Evolutionary conservation across 208 protist genomes (phyloP), one percentile per base, ranked within the genome.

Genomic region (Wallacemonas collosoma): DNA sequence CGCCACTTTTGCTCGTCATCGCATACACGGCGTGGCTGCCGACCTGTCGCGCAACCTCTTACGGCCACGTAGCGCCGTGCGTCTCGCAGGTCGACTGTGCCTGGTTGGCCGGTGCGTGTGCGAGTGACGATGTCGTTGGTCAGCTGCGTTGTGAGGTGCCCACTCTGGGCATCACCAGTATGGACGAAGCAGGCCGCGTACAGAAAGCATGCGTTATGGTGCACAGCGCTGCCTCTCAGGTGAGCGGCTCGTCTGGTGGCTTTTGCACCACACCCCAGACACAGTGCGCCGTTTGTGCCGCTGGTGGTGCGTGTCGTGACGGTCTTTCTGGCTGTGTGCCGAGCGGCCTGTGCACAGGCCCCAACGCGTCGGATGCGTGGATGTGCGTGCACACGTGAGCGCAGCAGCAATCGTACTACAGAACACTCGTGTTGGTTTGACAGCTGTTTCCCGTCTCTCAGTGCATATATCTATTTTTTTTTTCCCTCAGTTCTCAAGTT

Each of bases 41-140:
- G 3, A 70, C 17, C 2, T 88, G 80, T 60, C 39, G 47, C 2
- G 1, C 14, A 11, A 72, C 65, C 6, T 12, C 44, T 1, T 11
- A 47, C 5, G 83, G 83, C 2, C 43, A 68, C 5, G 14, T 66
- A 1, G 77, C 72, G 55, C 44, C 53, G 12, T 92, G 86, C 72
- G 44, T 17, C 9, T 73, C 68, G 7, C 26, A 73, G 17, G 66
- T 76, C 4, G 86, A 91, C 65, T 91, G 87, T 68, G 73, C 70
- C 11, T 47, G 76, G 56, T 43, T 84, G 7, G 74, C 73, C 2
- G 48, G 62, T 2, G 58, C 1, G 11, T 86, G 81, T 50, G 83
- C 81, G 0, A 50, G 73, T 1, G 26, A 57, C 1, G 61, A 45
- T 7, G 17, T 85, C 3, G 67, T 86, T 12, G 61, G 64, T 2